Evolutionary conservation across 73 alveolate species (phyloP).

Genomic region (Symbiodinium natans): DNA sequence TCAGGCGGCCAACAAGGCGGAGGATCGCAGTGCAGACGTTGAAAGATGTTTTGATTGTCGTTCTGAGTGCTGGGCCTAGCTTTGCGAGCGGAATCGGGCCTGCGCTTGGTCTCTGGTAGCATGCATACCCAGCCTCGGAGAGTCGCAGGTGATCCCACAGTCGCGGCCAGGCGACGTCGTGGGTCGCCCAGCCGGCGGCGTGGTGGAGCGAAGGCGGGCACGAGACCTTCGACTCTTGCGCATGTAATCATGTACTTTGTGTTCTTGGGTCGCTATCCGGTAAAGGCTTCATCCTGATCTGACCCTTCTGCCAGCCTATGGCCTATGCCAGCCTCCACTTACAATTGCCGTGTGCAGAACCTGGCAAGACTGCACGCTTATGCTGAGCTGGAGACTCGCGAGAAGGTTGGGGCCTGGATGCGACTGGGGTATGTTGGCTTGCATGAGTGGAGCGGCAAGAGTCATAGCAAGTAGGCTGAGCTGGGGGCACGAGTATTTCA

Average conservation of each 20-base stretch:
- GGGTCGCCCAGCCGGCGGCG: constrained; percentile 16
- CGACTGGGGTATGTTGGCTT: background rate
- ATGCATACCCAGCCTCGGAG: too few relatives aligned
- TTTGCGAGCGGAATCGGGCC: constrained; percentile 8
- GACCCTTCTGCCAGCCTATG: too few relatives aligned
- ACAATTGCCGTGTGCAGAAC: too few relatives aligned
- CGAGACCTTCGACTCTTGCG: background rate
- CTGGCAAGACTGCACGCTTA: background rate
- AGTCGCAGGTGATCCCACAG: too few relatives aligned
- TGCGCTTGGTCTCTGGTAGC: background rate
- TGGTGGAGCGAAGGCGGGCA: background rate
- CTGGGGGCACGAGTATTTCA: background rate
- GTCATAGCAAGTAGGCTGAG: background rate
- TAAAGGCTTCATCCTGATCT: too few relatives aligned
- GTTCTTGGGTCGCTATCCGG: too few relatives aligned
- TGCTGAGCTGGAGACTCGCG: background rate
- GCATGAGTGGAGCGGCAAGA: too few relatives aligned
- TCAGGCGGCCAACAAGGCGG: background rate
- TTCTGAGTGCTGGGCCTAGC: background rate
- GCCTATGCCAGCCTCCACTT: too few relatives aligned
- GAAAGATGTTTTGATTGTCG: too few relatives aligned
- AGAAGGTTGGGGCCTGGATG: background rate
- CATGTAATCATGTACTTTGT: too few relatives aligned
- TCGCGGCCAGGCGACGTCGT: background rate
- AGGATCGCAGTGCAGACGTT: background rate